Percentiles rank a stretch among this genome's conserved stretches.
Conservation (phyloP, 75 land plant species). For the Pseudotsuga menziesii region DNA sequence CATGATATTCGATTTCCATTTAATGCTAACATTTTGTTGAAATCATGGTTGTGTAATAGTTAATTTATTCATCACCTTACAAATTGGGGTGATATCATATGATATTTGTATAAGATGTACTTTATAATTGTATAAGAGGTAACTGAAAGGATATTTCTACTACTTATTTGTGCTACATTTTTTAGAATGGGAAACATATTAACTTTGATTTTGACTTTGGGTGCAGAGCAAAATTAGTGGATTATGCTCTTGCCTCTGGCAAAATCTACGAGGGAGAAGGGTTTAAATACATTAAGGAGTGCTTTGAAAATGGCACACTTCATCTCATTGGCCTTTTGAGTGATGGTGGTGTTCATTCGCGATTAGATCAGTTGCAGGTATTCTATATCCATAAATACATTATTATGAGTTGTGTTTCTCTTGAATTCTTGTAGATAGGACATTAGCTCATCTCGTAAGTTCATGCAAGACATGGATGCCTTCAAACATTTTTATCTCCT, state of each 20-base stretch:
- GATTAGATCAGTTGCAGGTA: conserved; percentile 91
- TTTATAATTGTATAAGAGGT: not conserved
- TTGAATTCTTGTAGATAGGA: not conserved
- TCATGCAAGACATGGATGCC: not conserved
- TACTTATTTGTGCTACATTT: not conserved
- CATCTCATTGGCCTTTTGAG: conserved; percentile 94
- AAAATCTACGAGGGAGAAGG: conserved; percentile 88
- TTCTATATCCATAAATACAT: not conserved
- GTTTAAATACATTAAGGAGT: conserved; percentile 76
- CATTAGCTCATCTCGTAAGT: not conserved
- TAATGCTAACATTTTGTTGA: not conserved
- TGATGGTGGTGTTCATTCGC: conserved; percentile 98
- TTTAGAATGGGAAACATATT: not conserved
- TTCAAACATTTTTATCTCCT: not conserved
- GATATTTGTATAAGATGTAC: not conserved
- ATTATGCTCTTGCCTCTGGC: conserved; percentile 77
- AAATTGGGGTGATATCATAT: not conserved
- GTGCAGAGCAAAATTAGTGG: conserved; percentile 89
- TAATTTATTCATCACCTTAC: not conserved
- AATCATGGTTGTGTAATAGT: not conserved
- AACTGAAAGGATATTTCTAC: not conserved
- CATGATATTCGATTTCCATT: not conserved
- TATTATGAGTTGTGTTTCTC: not conserved
- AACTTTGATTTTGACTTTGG: not conserved
- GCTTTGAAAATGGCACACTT: conserved; percentile 69